phyloP scores from a whole-genome alignment of 2,329 filamentous ascomycete species.

The Dothistroma pini region DNA sequence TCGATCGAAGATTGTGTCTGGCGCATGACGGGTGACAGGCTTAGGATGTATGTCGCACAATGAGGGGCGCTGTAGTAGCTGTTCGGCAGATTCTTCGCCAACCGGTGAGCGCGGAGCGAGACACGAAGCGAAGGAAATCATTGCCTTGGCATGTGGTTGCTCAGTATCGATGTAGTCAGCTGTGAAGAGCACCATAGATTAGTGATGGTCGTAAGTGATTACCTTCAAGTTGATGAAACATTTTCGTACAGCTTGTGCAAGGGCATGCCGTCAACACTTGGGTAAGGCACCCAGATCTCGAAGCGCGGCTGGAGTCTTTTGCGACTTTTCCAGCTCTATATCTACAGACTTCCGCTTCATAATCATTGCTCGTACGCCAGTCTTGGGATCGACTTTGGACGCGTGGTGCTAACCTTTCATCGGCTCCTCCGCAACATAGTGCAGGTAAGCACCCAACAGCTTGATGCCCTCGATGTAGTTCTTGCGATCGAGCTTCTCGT shows the following conservation, averaged over 20 bases:
- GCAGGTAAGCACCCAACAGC: slow-evolving; percentile 87
- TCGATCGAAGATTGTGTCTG: too few species aligned
- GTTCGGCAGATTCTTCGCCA: not conserved
- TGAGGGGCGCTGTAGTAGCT: not conserved
- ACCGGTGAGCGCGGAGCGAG: not conserved
- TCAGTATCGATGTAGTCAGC: not conserved
- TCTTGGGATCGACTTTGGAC: not conserved
- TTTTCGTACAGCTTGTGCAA: not conserved
- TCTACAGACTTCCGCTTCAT: not conserved
- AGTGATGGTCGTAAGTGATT: too few species aligned
- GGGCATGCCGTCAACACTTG: not conserved
- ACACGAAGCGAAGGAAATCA: not conserved
- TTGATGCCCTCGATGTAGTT: slow-evolving; percentile 99
- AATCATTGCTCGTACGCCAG: not conserved
- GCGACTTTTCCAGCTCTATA: not conserved
- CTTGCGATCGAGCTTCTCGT: slow-evolving; percentile 93
- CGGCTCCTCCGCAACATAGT: slow-evolving; percentile 92
- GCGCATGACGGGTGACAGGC: too few species aligned
- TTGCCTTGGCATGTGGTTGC: not conserved
- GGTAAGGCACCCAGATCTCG: not conserved
- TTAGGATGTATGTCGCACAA: not conserved
- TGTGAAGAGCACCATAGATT: not conserved
- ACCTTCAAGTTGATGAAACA: not conserved
- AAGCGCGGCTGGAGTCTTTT: not conserved
- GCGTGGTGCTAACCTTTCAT: slow-evolving; percentile 30